These are phyloP conservation scores for Emergomyces pasteurianus DNA, from an alignment of 2,329 filamentous ascomycete genomes.

Conservation along the genomic window DNA sequence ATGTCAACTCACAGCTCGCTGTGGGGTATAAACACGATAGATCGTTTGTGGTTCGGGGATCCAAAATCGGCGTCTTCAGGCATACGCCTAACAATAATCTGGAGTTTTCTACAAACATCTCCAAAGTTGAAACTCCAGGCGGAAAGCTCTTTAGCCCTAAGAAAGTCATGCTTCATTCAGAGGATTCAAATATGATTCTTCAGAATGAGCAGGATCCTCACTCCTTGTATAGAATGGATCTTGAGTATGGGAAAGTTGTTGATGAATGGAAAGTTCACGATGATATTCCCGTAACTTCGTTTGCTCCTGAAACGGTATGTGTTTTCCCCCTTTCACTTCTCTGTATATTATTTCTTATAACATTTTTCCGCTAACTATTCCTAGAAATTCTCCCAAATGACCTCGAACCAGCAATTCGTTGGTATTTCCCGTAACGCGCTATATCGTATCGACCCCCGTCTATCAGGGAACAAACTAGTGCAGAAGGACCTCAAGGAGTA, in stretches of 20 bases:
- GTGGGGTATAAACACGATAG: slow-evolving; percentile 96
- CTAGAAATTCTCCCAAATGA: slow-evolving; percentile 94
- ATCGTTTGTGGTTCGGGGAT: slow-evolving; percentile 91
- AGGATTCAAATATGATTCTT: slow-evolving; percentile 79
- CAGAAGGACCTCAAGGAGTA: slow-evolving; percentile 93
- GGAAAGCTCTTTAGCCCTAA: slow-evolving; percentile 85
- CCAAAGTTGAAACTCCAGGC: slow-evolving; percentile 78
- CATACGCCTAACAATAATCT: slow-evolving; percentile 86
- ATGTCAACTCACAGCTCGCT: slow-evolving; percentile 84
- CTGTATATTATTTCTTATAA: background rate
- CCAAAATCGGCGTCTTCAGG: slow-evolving; percentile 98
- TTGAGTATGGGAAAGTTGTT: slow-evolving; percentile 94
- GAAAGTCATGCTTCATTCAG: slow-evolving; percentile 92
- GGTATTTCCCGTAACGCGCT: slow-evolving; percentile 87
- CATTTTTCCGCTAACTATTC: slow-evolving; percentile 17
- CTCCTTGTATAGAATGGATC: slow-evolving; percentile 90
- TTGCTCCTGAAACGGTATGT: slow-evolving; percentile 72
- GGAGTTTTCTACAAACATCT: slow-evolving; percentile 94
- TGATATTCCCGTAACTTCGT: slow-evolving; percentile 82
- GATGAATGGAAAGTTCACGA: slow-evolving; percentile 99
- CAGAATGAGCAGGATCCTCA: slow-evolving; percentile 76
- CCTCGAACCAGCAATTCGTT: slow-evolving; percentile 84
- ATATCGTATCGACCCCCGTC: slow-evolving; percentile 84
- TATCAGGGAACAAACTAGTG: slow-evolving; percentile 83
- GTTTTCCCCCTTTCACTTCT: background rate